Evolutionary conservation across 495 filamentous ascomycete species (phyloP).

Genomic region (Tuber magnatum): DNA sequence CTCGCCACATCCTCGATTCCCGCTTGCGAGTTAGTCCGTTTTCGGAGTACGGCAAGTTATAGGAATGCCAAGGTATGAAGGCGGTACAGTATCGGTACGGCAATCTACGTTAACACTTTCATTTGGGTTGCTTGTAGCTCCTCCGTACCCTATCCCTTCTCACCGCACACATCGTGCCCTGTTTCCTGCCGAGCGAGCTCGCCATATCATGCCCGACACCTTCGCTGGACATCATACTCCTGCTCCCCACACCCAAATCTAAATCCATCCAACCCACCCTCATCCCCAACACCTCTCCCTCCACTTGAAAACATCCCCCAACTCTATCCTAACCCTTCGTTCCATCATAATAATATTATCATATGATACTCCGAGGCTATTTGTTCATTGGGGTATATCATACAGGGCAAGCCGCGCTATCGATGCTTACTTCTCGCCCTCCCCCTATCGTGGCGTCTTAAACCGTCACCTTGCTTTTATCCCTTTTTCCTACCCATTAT

Average conservation of each 20-base stretch:
- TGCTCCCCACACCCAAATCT: neutral
- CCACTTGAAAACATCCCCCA: neutral
- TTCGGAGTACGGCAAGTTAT: neutral
- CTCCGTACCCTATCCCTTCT: neutral
- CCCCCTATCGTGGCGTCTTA: neutral
- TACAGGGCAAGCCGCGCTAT: neutral
- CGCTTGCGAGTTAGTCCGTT: neutral
- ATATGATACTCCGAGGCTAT: neutral
- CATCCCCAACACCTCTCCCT: neutral
- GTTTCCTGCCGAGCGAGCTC: neutral
- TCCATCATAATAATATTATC: too few relatives aligned
- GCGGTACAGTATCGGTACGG: neutral
- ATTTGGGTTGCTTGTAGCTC: neutral
- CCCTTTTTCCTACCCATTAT: neutral
- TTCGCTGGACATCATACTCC: neutral
- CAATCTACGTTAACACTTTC: neutral
- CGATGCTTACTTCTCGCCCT: neutral
- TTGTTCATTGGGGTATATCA: neutral
- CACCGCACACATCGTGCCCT: neutral
- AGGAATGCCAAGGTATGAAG: too few relatives aligned
- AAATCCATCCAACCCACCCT: neutral
- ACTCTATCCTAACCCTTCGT: neutral
- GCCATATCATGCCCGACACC: neutral
- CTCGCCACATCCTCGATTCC: conserved; percentile 33
- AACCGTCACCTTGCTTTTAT: neutral